A percentile compares a stretch with the other conserved stretches of the same genome.
Conservation (phyloP, 805 yeast genomes). For the Pichia cabralensis region DNA sequence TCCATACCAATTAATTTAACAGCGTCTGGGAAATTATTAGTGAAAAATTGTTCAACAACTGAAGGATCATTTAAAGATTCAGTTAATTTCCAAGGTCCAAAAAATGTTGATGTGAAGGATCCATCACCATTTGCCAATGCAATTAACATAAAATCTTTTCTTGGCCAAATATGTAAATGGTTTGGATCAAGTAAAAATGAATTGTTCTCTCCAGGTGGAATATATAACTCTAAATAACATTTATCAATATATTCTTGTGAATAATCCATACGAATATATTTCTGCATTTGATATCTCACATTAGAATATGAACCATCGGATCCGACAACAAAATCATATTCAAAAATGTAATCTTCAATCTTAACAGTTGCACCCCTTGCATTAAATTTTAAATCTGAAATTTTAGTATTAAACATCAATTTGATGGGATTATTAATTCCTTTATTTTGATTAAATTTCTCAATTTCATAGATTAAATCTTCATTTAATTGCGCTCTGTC, state of each 20-base stretch:
- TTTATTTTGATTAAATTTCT: slow-evolving; percentile 25
- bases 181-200: slow-evolving; percentile 53
- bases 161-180: slow-evolving; percentile 90
- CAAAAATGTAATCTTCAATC: slow-evolving; percentile 5
- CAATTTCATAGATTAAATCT: slow-evolving; percentile 54
- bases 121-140: slow-evolving; percentile 82
- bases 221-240: slow-evolving; percentile 71
- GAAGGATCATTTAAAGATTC: slow-evolving; percentile 39
- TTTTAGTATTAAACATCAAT: slow-evolving; percentile 46
- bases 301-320: slow-evolving; percentile 81
- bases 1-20: slow-evolving; percentile 53
- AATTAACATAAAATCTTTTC: slow-evolving; percentile 77
- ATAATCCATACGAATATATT: slow-evolving; percentile 56
- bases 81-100: slow-evolving; percentile 66
- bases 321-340: slow-evolving; percentile 60
- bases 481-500: slow-evolving; percentile 66
- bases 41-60: slow-evolving; percentile 41
- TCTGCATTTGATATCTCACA: slow-evolving; percentile 60
- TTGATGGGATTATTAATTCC: slow-evolving; percentile 23
- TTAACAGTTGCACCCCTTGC: slow-evolving; percentile 7
- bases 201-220: slow-evolving; percentile 43
- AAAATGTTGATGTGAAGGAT: slow-evolving; percentile 81
- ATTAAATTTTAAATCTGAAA: slow-evolving; percentile 28
- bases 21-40: slow-evolving; percentile 64
- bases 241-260: slow-evolving; percentile 73